Conservation (phyloP, 2,329 filamentous ascomycete species). For the Curvularia verruculosa region DNA sequence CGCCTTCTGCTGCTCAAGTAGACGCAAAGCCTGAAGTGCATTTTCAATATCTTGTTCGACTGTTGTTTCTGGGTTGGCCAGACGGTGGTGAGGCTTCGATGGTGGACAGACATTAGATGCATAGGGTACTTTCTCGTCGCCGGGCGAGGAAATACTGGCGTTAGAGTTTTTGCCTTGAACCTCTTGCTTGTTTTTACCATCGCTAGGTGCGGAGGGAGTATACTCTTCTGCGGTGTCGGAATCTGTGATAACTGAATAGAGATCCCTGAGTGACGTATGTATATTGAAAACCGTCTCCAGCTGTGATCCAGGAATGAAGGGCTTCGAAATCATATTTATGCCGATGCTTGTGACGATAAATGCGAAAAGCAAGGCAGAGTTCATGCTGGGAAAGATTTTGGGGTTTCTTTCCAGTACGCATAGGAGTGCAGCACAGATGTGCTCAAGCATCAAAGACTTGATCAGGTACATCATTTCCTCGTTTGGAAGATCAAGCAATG, state of each 20-base stretch:
- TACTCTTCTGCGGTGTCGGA: background rate
- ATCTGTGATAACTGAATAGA: slow-evolving; percentile 1
- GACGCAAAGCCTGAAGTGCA: background rate
- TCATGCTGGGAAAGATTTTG: background rate
- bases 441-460: background rate
- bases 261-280: background rate
- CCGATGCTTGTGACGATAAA: background rate
- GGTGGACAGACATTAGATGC: background rate
- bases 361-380: background rate
- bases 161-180: background rate
- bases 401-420: background rate
- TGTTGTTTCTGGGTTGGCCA: background rate
- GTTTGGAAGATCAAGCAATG: background rate
- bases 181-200: background rate
- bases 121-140: background rate
- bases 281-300: background rate
- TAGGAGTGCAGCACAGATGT: background rate
- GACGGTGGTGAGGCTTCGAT: background rate
- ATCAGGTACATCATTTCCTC: background rate
- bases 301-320: background rate
- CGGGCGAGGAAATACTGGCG: background rate
- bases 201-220: background rate
- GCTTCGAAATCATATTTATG: slow-evolving; percentile 1
- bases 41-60: background rate
- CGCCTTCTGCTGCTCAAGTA: background rate